A percentile compares a stretch with the other conserved stretches of the same genome.
These are phyloP conservation scores for Diaporthe sp. DNA, from an alignment of 2,329 filamentous ascomycete genomes.

Conservation along the genomic window DNA sequence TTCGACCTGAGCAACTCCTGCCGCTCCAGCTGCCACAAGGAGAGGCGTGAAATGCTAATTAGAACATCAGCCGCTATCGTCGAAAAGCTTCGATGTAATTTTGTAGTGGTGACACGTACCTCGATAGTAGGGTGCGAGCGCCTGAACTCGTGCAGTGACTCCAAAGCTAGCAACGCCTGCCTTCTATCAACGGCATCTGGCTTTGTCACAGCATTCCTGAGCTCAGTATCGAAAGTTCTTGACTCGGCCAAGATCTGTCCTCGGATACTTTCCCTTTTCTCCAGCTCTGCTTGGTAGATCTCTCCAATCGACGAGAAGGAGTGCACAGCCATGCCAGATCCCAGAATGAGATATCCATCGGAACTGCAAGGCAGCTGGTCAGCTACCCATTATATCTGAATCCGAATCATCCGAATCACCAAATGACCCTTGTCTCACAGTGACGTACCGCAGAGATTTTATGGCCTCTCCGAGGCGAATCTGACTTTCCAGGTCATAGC, in stretches of 20 bases:
- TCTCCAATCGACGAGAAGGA: neutral
- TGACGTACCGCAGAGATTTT: too few relatives aligned
- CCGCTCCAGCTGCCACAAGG: neutral
- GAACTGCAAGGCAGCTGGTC: neutral
- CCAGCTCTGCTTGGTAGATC: neutral
- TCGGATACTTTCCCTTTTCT: neutral
- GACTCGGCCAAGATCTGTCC: neutral
- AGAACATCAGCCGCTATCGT: too few relatives aligned
- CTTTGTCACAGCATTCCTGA: neutral
- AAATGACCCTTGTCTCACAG: too few relatives aligned
- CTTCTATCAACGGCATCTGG: neutral
- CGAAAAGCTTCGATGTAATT: too few relatives aligned
- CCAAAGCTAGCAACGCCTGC: neutral
- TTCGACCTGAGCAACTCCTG: neutral
- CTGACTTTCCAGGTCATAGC: too few relatives aligned
- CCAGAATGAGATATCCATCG: neutral
- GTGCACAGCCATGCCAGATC: neutral
- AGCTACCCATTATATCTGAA: neutral
- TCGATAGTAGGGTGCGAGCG: neutral
- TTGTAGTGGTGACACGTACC: neutral
- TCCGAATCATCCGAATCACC: too few relatives aligned
- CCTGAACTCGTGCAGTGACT: neutral
- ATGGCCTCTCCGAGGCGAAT: too few relatives aligned
- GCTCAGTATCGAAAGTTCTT: neutral
- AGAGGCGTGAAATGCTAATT: neutral